A percentile compares a stretch with the other conserved stretches of the same genome.
Evolutionary conservation across 169 alveolate genomes (phyloP).

Genomic region (Cryptosporidium xiaoi): DNA sequence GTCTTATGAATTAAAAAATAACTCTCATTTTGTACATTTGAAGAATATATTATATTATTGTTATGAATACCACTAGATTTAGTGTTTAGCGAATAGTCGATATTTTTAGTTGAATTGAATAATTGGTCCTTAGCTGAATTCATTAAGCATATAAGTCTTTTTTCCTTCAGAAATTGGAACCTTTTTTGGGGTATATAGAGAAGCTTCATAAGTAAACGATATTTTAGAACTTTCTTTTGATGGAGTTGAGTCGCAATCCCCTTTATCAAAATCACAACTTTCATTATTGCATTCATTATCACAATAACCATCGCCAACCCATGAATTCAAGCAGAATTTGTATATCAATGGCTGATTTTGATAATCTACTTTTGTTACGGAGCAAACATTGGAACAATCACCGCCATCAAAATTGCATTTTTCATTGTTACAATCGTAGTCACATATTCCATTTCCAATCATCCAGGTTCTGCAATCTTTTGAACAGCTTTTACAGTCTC

Average conservation of each 20-base stretch:
- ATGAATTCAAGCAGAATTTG: conserved; percentile 78
- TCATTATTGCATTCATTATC: conserved; percentile 79
- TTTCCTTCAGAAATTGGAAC: not conserved
- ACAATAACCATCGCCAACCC: conserved; percentile 82
- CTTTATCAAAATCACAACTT: conserved; percentile 65
- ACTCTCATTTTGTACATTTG: too few species aligned
- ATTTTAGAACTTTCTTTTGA: not conserved
- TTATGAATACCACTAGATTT: too few species aligned
- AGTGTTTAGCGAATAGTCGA: too few species aligned
- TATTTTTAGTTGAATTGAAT: too few species aligned
- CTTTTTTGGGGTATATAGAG: conserved; percentile 33
- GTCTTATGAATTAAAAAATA: too few species aligned
- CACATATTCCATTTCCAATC: conserved; percentile 81
- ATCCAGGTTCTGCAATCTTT: conserved; percentile 79
- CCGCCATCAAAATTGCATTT: conserved; percentile 79
- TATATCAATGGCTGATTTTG: conserved; percentile 77
- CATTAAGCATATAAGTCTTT: not conserved
- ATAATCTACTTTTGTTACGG: conserved; percentile 79
- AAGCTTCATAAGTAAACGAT: conserved; percentile 25
- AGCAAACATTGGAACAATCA: conserved; percentile 79
- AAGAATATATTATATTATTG: too few species aligned
- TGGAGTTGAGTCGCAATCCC: conserved; percentile 46
- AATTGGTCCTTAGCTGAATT: too few species aligned
- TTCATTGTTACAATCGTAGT: conserved; percentile 76
- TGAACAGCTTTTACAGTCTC: conserved; percentile 78